Conservation (phyloP, 306 rosid species). For the Cucumis hystrix region DNA sequence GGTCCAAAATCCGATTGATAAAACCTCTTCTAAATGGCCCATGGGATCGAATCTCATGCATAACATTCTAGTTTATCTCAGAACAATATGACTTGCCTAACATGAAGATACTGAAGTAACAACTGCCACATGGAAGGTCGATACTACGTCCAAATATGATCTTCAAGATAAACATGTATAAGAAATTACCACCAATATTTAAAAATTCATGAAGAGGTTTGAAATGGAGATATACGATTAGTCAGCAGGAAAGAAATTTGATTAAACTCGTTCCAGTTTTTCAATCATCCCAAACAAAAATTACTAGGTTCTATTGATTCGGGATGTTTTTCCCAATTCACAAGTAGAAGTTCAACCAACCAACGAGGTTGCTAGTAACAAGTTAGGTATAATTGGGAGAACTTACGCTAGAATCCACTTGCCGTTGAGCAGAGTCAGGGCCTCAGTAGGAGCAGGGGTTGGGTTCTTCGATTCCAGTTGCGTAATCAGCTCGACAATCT, state of each 20-base stretch:
- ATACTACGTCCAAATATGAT: not conserved
- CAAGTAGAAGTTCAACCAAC: not conserved
- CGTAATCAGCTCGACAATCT: conserved; percentile 78
- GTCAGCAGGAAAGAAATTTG: not conserved
- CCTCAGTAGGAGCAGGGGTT: conserved; percentile 79
- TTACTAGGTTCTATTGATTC: not conserved
- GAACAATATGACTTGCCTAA: not conserved
- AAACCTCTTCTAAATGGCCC: not conserved
- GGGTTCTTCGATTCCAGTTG: conserved; percentile 80
- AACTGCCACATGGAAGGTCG: not conserved
- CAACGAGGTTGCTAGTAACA: not conserved
- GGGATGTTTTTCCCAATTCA: not conserved
- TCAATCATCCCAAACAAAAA: not conserved
- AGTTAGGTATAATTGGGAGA: not conserved
- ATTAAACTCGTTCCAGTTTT: not conserved
- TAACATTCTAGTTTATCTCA: not conserved
- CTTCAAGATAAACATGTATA: not conserved
- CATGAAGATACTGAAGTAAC: not conserved
- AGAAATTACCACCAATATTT: not conserved
- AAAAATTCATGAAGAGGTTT: not conserved
- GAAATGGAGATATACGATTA: not conserved
- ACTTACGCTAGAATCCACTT: conserved; percentile 91
- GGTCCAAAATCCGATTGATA: not conserved
- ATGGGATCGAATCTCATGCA: not conserved
- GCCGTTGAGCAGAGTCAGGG: conserved; percentile 69